Base-by-base conservation (phyloP, 2,329 filamentous ascomycete genomes). In the Pseudogymnoascus sp. region DNA sequence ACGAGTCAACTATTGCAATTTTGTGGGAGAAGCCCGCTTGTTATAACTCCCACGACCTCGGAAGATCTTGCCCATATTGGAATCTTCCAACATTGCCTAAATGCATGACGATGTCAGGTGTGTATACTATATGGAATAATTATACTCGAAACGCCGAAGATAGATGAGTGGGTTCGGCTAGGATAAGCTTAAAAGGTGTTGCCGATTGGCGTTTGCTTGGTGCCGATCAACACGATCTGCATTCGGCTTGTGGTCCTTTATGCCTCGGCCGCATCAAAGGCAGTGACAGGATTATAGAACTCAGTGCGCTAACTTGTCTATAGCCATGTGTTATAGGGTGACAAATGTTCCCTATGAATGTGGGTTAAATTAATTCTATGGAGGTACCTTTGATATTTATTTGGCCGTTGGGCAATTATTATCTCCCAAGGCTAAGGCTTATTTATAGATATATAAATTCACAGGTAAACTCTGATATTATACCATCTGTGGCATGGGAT, bases 91-190 rank as follows among this genome's bases (percentile, higher is more conserved):
- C 44, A 33, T 55, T 55, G 44, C 44, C 44, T 55, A 55, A 31
- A 55, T 55, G 44, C 44, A 33, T 5, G 12, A 17, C 29, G 27
- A 55, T 55, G n/a, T 55, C 44, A 55, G 44, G 44, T 55, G 44
- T 55, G 44, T 17, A n/a, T 17, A n/a, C 29, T 55, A 33, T 33
- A 55, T 17, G 44, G 44, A 55, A 55, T 33, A 55, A 55, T 55
- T 55, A 55, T 55, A 33, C 33, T 31, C n/a, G 27, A 55, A 55
- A 55, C 44, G n/a, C 44, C 44, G 44, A 55, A 55, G 44, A 33
- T 55, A 17, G 8, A 55, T 55, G 44, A 33, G 44, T 31, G 44
- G 27, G 44, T 31, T 51, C n/a, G 44, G 44, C n/a, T 33, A 29
- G 27, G 44, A 33, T 55, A 55, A 55, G 44, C 44, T 55, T 55